Percentiles rank a stretch among this genome's conserved stretches.
Conservation (phyloP, 495 filamentous ascomycete genomes). For the Immersiella caudata region DNA sequence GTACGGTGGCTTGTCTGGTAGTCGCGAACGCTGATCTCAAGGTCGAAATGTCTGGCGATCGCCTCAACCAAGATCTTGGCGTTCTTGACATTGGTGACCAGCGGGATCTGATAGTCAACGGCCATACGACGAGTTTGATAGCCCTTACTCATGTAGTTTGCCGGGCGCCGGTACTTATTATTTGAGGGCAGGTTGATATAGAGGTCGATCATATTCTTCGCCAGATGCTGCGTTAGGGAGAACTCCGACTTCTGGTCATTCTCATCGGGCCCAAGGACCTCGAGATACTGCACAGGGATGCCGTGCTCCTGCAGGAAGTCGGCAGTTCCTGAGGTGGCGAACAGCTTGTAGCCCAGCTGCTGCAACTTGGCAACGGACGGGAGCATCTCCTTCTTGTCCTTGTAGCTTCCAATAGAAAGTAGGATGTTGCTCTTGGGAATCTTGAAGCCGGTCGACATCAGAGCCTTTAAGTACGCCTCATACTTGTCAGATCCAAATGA, state of each 20-base stretch:
- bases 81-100: slow-evolving; percentile 99
- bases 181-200: slow-evolving; percentile 99
- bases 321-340: slow-evolving; percentile 92
- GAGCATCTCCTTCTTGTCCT: slow-evolving; percentile 96
- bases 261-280: slow-evolving; percentile 68
- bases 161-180: slow-evolving; percentile 92
- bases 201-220: slow-evolving; percentile 95
- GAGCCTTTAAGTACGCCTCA: slow-evolving; percentile 94
- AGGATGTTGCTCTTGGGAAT: slow-evolving; percentile 96
- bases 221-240: slow-evolving; percentile 90
- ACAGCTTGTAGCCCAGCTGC: slow-evolving; percentile 88
- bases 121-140: slow-evolving; percentile 96
- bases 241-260: slow-evolving; percentile 92
- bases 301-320: slow-evolving; percentile 93
- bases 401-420: slow-evolving; percentile 93
- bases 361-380: slow-evolving; percentile 88
- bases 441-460: slow-evolving; percentile 94
- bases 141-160: slow-evolving; percentile 97
- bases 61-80: slow-evolving; percentile 97
- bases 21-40: slow-evolving; percentile 79
- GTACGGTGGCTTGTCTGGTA: slow-evolving; percentile 87
- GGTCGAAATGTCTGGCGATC: slow-evolving; percentile 80
- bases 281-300: slow-evolving; percentile 87
- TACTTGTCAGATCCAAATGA: slow-evolving; percentile 96
- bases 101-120: slow-evolving; percentile 95